These are phyloP conservation scores for Seiridium unicorne DNA, from an alignment of 2,329 filamentous ascomycete species.

Conservation along the genomic window DNA sequence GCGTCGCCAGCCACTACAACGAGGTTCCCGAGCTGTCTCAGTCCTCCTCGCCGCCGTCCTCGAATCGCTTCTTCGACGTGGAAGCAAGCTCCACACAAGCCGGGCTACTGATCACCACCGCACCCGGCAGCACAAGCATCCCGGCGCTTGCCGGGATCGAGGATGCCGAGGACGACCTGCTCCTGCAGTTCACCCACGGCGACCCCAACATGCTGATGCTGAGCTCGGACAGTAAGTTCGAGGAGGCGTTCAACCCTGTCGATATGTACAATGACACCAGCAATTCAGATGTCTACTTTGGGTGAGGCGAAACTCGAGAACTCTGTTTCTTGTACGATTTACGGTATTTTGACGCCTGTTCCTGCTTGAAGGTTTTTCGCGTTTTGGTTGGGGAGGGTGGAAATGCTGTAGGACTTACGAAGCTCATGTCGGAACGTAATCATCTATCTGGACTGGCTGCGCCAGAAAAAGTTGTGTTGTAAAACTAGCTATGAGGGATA, in stretches of 20 bases:
- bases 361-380: background rate
- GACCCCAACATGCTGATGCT: slow-evolving; percentile 49
- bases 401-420: slow-evolving; percentile 3
- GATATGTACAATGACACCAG: slow-evolving; percentile 49
- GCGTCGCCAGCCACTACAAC: slow-evolving; percentile 49
- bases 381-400: background rate
- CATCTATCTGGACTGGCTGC: background rate
- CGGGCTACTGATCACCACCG: slow-evolving; percentile 28
- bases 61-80: slow-evolving; percentile 44
- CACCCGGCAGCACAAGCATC: slow-evolving; percentile 29
- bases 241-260: slow-evolving; percentile 48
- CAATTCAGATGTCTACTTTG: slow-evolving; percentile 53
- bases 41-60: slow-evolving; percentile 50
- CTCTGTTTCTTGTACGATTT: slow-evolving; percentile 5
- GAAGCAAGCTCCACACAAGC: slow-evolving; percentile 36
- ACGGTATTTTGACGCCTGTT: background rate
- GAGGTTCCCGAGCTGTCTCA: slow-evolving; percentile 61
- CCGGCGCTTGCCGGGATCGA: slow-evolving; percentile 20
- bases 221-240: slow-evolving; percentile 43
- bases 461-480: background rate
- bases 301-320: slow-evolving; percentile 17
- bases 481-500: background rate
- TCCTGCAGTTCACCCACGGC: slow-evolving; percentile 41
- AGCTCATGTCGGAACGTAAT: slow-evolving; percentile 4
- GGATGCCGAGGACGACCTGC: slow-evolving; percentile 44